A percentile compares a stretch with the other conserved stretches of the same genome.
phyloP scores from a whole-genome alignment of 495 filamentous ascomycete species.

The Podospora conica region DNA sequence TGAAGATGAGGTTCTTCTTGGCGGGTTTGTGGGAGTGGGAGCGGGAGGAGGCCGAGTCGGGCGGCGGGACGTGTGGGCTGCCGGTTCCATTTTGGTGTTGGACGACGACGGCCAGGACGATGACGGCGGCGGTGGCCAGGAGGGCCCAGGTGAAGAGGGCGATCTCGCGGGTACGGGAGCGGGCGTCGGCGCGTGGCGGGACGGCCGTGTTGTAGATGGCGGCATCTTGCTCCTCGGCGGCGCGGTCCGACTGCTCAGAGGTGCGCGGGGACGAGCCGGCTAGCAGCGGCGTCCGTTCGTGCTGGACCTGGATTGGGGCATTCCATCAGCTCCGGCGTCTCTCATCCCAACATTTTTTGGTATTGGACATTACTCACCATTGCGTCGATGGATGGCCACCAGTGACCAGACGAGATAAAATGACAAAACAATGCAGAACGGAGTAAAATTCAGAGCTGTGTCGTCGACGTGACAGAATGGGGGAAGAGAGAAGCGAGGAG shows the following conservation, averaged over 20 bases:
- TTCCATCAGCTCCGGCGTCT: neutral
- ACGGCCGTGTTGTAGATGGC: slow-evolving; percentile 18
- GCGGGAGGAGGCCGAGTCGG: slow-evolving; percentile 50
- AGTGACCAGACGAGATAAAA: neutral
- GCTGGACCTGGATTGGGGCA: neutral
- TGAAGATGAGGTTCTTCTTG: slow-evolving; percentile 92
- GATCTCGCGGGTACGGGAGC: slow-evolving; percentile 44
- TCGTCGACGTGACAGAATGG: neutral
- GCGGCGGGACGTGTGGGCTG: slow-evolving; percentile 14
- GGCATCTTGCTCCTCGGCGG: slow-evolving; percentile 29
- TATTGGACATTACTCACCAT: slow-evolving; percentile 5
- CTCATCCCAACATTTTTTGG: neutral
- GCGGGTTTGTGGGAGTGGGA: slow-evolving; percentile 64
- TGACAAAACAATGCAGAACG: neutral
- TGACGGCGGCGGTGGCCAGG: slow-evolving; percentile 71
- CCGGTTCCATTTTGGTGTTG: slow-evolving; percentile 52
- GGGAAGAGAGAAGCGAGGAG: neutral
- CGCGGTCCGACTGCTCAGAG: slow-evolving; percentile 20
- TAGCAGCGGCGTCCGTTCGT: slow-evolving; percentile 30
- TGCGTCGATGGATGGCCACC: neutral
- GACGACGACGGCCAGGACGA: slow-evolving; percentile 67
- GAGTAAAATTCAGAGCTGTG: neutral
- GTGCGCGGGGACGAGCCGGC: slow-evolving; percentile 16
- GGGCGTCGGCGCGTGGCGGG: neutral
- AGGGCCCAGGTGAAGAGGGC: slow-evolving; percentile 82